Conservation (phyloP, 257 asterid genomes). For the Penstemon eatonii region DNA sequence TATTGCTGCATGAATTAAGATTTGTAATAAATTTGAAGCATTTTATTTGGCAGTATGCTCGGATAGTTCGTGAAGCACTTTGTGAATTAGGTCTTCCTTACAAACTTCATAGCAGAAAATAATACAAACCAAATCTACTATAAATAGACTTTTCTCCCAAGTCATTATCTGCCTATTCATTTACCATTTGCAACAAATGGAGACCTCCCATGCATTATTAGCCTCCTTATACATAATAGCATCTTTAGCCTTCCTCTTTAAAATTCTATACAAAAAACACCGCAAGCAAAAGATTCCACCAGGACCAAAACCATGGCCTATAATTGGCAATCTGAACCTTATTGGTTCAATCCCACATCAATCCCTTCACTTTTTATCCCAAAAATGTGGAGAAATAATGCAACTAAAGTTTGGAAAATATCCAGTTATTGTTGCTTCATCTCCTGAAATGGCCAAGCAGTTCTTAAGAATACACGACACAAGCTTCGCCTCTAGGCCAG, state of each 20-base stretch:
- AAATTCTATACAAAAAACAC: neutral
- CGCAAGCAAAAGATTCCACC: conserved; percentile 19
- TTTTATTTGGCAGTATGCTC: conserved; percentile 50
- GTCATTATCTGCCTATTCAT: neutral
- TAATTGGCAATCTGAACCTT: conserved; percentile 29
- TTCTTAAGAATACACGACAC: conserved; percentile 38
- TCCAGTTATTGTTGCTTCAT: conserved; percentile 32
- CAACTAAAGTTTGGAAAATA: conserved; percentile 27
- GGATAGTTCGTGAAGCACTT: conserved; percentile 80
- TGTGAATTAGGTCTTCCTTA: conserved; percentile 82
- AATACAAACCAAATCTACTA: no score
- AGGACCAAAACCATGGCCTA: conserved; percentile 36
- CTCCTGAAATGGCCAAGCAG: conserved; percentile 44
- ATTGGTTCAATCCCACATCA: conserved; percentile 31
- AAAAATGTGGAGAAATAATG: conserved; percentile 29
- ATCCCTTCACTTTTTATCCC: neutral
- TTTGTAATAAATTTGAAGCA: neutral
- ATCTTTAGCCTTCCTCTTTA: conserved; percentile 11
- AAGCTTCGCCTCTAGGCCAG: conserved; percentile 39
- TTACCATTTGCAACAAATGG: neutral
- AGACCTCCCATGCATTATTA: neutral
- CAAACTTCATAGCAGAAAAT: conserved; percentile 38
- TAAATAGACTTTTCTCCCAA: neutral
- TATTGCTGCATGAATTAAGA: neutral
- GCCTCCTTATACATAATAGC: neutral